Percentiles rank a stretch among this genome's conserved stretches.
Conservation (phyloP, 2,329 filamentous ascomycete species). For the Epicoccum nigrum region DNA sequence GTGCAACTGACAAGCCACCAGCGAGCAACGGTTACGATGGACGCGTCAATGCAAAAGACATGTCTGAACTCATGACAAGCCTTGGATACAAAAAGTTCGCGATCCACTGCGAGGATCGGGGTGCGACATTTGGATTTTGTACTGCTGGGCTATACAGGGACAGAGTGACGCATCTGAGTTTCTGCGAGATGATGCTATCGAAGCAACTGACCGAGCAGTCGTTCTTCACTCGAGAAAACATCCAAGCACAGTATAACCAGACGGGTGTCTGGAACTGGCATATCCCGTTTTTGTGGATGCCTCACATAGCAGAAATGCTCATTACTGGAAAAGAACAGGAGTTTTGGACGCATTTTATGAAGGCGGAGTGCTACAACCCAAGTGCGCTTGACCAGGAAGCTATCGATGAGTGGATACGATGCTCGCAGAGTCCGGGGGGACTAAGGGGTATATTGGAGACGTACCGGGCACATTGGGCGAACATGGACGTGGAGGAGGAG, state of each 20-base stretch:
- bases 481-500: constrained; percentile 29
- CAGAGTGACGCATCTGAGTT: constrained; percentile 25
- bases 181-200: constrained; percentile 31
- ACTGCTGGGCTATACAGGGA: constrained; percentile 25
- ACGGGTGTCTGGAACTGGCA: constrained; percentile 32
- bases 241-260: constrained; percentile 29
- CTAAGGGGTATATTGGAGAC: constrained; percentile 28
- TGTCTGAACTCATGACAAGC: constrained; percentile 40
- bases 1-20: constrained; percentile 50
- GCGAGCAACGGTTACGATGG: constrained; percentile 47
- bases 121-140: constrained; percentile 28
- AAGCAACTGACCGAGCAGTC: constrained; percentile 23
- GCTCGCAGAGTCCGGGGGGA: constrained; percentile 27
- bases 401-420: constrained; percentile 27
- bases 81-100: constrained; percentile 75
- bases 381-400: constrained; percentile 40
- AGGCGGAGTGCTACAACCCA: constrained; percentile 50
- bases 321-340: constrained; percentile 48
- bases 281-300: constrained; percentile 42
- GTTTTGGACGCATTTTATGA: constrained; percentile 51
- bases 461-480: constrained; percentile 29
- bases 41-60: constrained; percentile 44
- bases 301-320: constrained; percentile 49
- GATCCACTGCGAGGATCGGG: constrained; percentile 64
- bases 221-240: constrained; percentile 30